Percentiles rank a stretch among this genome's conserved stretches.
These are phyloP conservation scores for Phytophthora lateralis DNA, from an alignment of 352 stramenopile genomes.

Conservation along the genomic window DNA sequence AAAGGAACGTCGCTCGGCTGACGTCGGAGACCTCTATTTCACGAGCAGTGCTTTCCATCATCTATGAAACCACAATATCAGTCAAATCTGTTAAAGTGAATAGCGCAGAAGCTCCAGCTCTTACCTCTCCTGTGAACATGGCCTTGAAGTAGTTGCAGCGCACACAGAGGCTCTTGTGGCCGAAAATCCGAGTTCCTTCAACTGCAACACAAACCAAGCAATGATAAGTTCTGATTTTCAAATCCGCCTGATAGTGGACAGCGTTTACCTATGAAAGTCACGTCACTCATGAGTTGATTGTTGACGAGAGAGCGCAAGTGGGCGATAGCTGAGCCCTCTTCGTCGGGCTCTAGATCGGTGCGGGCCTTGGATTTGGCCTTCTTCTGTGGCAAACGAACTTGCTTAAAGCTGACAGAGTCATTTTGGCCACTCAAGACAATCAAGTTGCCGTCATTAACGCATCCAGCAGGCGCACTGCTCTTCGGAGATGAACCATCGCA, in stretches of 20 bases:
- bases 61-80: constrained; percentile 50
- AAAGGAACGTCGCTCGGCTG: constrained; percentile 90
- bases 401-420: constrained; percentile 91
- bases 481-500: constrained; percentile 70
- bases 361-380: constrained; percentile 66
- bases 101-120: not conserved
- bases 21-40: constrained; percentile 93
- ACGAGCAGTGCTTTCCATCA: constrained; percentile 87
- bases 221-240: not conserved
- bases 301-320: constrained; percentile 82
- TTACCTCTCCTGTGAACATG: constrained; percentile 82
- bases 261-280: constrained; percentile 77
- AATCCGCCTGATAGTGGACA: not conserved
- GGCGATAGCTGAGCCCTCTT: constrained; percentile 67
- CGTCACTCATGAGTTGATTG: constrained; percentile 84
- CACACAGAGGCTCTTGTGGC: constrained; percentile 92
- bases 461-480: constrained; percentile 93
- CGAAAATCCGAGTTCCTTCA: constrained; percentile 82
- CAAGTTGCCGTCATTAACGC: constrained; percentile 90
- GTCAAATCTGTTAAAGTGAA: not conserved
- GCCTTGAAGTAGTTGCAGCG: constrained; percentile 94
- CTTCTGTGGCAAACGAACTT: constrained; percentile 86
- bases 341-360: constrained; percentile 13
- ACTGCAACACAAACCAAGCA: constrained; percentile 41
- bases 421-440: constrained; percentile 96